These are phyloP conservation scores for Spatholobus suberectus DNA, from an alignment of 306 rosid genomes.

Conservation along the genomic window DNA sequence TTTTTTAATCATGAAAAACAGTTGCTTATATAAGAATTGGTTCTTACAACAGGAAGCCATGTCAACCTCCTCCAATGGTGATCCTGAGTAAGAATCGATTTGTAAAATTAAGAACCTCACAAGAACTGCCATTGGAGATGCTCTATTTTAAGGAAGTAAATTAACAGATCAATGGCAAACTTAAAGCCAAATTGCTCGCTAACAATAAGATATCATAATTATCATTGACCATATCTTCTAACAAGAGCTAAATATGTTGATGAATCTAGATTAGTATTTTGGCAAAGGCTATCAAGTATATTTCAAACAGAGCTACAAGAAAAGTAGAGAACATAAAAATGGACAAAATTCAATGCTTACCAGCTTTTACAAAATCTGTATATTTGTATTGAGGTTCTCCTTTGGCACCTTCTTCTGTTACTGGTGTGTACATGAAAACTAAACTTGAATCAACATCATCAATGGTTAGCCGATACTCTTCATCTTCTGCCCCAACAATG, in stretches of 20 bases:
- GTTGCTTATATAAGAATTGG: neutral
- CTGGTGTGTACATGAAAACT: slow-evolving; percentile 98
- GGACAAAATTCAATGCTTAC: slow-evolving; percentile 49
- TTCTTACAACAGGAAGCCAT: neutral
- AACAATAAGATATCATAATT: neutral
- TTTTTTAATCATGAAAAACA: neutral
- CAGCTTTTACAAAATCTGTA: slow-evolving; percentile 93
- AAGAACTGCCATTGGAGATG: neutral
- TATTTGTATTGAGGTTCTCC: slow-evolving; percentile 97
- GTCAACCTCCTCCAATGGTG: neutral
- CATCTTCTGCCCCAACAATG: slow-evolving; percentile 93
- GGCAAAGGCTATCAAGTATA: slow-evolving; percentile 23
- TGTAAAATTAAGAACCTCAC: neutral
- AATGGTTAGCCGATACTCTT: slow-evolving; percentile 72
- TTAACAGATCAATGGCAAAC: slow-evolving; percentile 2
- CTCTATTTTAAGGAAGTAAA: neutral
- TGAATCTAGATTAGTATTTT: slow-evolving; percentile 19
- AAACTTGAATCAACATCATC: slow-evolving; percentile 95
- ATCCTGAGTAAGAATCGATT: neutral
- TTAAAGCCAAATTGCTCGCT: slow-evolving; percentile 5
- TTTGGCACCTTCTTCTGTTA: slow-evolving; percentile 91
- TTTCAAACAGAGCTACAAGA: slow-evolving; percentile 7
- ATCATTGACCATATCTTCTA: neutral
- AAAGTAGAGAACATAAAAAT: slow-evolving; percentile 26
- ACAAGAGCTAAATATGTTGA: slow-evolving; percentile 3